Conservation (phyloP, 164 flowering plant genomes). For the Warburgia ugandensis region DNA sequence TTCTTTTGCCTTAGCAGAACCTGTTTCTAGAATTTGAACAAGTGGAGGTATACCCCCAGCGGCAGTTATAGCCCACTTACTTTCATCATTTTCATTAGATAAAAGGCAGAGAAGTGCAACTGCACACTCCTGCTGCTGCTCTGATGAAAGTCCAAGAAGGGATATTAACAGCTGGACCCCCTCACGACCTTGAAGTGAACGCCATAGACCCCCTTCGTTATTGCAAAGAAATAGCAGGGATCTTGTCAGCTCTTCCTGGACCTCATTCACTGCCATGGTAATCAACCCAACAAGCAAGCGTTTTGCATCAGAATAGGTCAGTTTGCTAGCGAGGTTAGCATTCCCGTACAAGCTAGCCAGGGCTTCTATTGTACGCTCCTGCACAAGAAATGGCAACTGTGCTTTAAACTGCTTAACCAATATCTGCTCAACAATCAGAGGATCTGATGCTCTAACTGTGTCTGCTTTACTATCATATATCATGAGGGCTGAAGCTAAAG, state of each 20-base stretch:
- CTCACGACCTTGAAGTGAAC: constrained; percentile 94
- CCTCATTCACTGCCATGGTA: constrained; percentile 90
- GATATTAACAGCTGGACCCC: constrained; percentile 96
- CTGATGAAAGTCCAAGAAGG: constrained; percentile 97
- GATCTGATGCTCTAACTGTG: constrained; percentile 70
- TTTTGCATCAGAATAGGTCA: constrained; percentile 77
- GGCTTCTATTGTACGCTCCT: constrained; percentile 96
- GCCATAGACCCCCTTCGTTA: constrained; percentile 80
- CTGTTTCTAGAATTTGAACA: constrained; percentile 93
- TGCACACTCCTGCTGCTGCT: constrained; percentile 97
- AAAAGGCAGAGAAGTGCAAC: constrained; percentile 84
- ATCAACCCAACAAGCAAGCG: constrained; percentile 89
- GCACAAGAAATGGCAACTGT: constrained; percentile 67
- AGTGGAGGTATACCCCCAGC: constrained; percentile 99
- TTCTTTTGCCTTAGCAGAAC: constrained; percentile 93
- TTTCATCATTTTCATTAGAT: constrained; percentile 90
- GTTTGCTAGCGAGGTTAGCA: constrained; percentile 52
- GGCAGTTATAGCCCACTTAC: constrained; percentile 99
- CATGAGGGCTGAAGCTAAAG: constrained; percentile 99
- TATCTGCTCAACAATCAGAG: constrained; percentile 68
- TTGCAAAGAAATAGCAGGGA: constrained; percentile 75
- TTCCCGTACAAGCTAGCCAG: constrained; percentile 96
- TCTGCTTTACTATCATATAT: constrained; percentile 90
- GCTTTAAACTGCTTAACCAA: constrained; percentile 77
- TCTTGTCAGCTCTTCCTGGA: constrained; percentile 79